Percentiles rank a stretch among this genome's conserved stretches.
Conservation (phyloP, 345 rosid species). For the Sisymbrium irio region DNA sequence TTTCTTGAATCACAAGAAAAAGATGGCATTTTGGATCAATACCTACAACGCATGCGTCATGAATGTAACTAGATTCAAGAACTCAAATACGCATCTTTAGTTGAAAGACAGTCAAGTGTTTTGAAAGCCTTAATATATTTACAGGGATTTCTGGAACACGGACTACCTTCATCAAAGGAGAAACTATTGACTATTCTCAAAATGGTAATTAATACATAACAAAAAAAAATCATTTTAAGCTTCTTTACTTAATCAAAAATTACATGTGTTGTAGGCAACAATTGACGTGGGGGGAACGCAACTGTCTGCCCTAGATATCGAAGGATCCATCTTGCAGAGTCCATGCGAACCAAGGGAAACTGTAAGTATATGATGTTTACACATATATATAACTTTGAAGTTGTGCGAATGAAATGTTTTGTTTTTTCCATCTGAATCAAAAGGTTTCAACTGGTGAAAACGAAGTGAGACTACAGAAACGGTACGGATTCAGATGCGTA, state of each 20-base stretch:
- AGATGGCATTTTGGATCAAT: slow-evolving; percentile 94
- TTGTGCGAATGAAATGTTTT: neutral
- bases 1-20: slow-evolving; percentile 84
- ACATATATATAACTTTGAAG: neutral
- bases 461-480: slow-evolving; percentile 19
- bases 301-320: slow-evolving; percentile 80
- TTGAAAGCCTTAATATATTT: neutral
- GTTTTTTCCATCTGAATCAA: neutral
- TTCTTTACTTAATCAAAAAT: neutral
- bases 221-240: neutral
- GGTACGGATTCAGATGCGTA: slow-evolving; percentile 33
- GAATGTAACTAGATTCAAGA: slow-evolving; percentile 69
- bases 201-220: slow-evolving; percentile 43
- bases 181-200: slow-evolving; percentile 67
- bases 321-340: slow-evolving; percentile 84
- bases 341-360: slow-evolving; percentile 47
- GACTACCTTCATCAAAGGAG: slow-evolving; percentile 82
- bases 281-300: slow-evolving; percentile 83
- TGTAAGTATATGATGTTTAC: slow-evolving; percentile 15
- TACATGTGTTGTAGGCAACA: slow-evolving; percentile 53
- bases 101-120: neutral
- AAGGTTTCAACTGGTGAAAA: slow-evolving; percentile 25
- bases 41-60: slow-evolving; percentile 86
- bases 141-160: slow-evolving; percentile 90
- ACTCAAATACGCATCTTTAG: neutral